phyloP scores from a whole-genome alignment of 2,329 filamentous ascomycete genomes.

The Phaeoacremonium minimum region DNA sequence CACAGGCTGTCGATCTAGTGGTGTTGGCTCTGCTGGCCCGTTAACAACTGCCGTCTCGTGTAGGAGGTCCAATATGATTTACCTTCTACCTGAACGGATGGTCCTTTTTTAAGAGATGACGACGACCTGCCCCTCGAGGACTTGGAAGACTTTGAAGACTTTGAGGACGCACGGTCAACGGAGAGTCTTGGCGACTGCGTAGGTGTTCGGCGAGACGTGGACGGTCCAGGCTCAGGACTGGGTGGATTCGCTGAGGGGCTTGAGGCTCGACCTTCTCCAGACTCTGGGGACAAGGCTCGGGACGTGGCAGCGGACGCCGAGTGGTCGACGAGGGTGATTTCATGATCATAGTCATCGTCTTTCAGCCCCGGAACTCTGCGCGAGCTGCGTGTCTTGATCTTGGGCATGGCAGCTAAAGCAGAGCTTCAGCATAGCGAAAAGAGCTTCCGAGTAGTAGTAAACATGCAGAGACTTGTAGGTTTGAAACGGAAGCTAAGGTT shows the following conservation, averaged over 20 bases:
- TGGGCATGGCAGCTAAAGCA: conserved; percentile 29
- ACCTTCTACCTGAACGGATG: conserved; percentile 6
- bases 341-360: conserved; percentile 64
- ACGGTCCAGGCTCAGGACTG: neutral
- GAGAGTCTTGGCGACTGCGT: neutral
- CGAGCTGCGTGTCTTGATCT: conserved; percentile 38
- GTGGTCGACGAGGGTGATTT: conserved; percentile 64
- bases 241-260: too few relatives aligned
- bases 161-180: too few relatives aligned
- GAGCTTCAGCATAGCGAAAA: conserved; percentile 10
- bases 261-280: conserved; percentile 1
- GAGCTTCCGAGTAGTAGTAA: too few relatives aligned
- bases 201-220: neutral
- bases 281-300: conserved; percentile 3
- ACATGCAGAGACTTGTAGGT: too few relatives aligned
- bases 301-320: conserved; percentile 16
- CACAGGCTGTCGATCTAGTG: conserved; percentile 1
- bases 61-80: too few relatives aligned
- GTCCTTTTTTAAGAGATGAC: neutral
- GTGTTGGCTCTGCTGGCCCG: conserved; percentile 7
- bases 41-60: too few relatives aligned
- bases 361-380: conserved; percentile 51
- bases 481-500: conserved; percentile 2
- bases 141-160: neutral
- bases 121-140: too few relatives aligned